These are phyloP conservation scores for Backusella tuberculispora DNA, from an alignment of 192 early-diverging fungal species.

Conservation along the genomic window DNA sequence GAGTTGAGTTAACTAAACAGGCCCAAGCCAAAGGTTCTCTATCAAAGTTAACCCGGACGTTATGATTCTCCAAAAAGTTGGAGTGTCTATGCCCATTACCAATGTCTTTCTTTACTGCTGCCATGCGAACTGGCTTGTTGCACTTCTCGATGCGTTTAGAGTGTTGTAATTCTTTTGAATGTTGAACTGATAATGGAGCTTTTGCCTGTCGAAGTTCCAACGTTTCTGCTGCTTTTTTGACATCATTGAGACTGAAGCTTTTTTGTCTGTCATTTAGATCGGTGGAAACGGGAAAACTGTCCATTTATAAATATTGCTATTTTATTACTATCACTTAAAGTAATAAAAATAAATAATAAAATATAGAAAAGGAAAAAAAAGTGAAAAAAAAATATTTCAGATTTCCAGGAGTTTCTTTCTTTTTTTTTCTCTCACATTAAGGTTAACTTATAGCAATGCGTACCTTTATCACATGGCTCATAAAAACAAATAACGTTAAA, in stretches of 20 bases:
- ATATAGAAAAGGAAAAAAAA: neutral
- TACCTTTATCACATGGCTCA: conserved; percentile 6
- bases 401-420: neutral
- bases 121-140: neutral
- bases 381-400: neutral
- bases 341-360: neutral
- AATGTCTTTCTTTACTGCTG: neutral
- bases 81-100: neutral
- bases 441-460: neutral
- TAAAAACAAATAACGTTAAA: neutral
- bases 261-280: neutral
- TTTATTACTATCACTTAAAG: neutral
- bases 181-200: neutral
- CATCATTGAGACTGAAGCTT: neutral
- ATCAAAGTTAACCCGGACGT: neutral
- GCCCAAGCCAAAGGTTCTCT: neutral
- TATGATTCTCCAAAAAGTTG: neutral
- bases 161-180: neutral
- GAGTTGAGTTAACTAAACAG: neutral
- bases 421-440: neutral
- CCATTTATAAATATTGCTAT: neutral
- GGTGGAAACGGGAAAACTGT: neutral
- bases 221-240: neutral
- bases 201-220: neutral
- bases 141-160: neutral